Evolutionary conservation across 768 basidiomycete species (phyloP), one percentile per base, ranked within the genome.

Genomic region (Boletus huronensis): DNA sequence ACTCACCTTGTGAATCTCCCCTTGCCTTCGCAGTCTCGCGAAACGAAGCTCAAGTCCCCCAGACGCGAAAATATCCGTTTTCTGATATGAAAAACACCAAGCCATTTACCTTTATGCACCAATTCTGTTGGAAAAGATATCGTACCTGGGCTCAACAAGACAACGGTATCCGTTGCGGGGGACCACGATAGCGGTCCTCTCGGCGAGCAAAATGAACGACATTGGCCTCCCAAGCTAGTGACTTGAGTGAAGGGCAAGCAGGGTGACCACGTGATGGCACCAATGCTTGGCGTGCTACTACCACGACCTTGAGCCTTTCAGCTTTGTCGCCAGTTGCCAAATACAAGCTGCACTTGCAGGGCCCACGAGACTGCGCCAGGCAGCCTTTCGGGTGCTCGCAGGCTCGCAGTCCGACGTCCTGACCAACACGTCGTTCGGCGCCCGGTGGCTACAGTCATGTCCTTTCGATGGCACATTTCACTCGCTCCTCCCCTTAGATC

Each of bases 391-490:
- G 47, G 53, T 62, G 29, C 47, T 54, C 16, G 52, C 36, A 31
- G 40, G 47, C 34, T 47, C 21, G 13, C 36, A 21, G 6, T 48
- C 36, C 29, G 53, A 38, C 42, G 21, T 74, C 62, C 7, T 47
- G n/a, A 47, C 44, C 21, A 44, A 16, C 40, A 82, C 68, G 58
- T 85, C 83, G 21, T 74, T 71, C 3, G 19, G 23, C 23, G 23
- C 23, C 23, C 23, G 4, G 23, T 25, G 23, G 34, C 78, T 16
- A 17, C 79, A 79, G 52, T 34, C 14, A 71, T 71, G 66, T 55
- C 52, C 46, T 51, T 45, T 54, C 59, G 58, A 42, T 54, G 57
- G 58, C 52, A 68, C 41, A 52, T 58, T 46, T 57, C 66, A 39
- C 60, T 69, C 43, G 64, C 64, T 23, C 49, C 59, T 23, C 62